phyloP scores from a whole-genome alignment of 352 stramenopile species.

The Pythium scleroteichum region DNA sequence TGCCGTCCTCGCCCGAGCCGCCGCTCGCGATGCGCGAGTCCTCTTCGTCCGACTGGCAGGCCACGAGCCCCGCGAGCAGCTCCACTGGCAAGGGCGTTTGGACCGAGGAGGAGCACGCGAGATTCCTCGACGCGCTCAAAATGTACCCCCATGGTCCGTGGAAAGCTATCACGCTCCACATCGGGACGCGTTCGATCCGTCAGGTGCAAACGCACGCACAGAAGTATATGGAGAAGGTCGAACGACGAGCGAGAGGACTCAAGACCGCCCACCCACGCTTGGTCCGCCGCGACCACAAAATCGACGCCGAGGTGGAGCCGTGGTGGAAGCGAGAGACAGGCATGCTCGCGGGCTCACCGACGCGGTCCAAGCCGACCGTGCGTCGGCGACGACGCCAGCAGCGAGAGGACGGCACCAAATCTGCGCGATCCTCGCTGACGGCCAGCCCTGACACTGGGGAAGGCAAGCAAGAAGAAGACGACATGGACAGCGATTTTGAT shows the following conservation, averaged over 20 bases:
- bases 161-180: slow-evolving; percentile 18
- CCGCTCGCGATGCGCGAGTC: neutral
- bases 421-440: neutral
- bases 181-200: slow-evolving; percentile 25
- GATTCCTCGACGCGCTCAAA: slow-evolving; percentile 30
- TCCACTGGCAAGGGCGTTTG: slow-evolving; percentile 18
- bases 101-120: slow-evolving; percentile 27
- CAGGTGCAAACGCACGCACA: slow-evolving; percentile 27
- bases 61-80: neutral
- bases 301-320: slow-evolving; percentile 21
- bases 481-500: slow-evolving; percentile 1
- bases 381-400: neutral
- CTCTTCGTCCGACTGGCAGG: neutral
- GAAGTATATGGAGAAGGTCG: slow-evolving; percentile 27
- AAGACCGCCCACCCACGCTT: slow-evolving; percentile 13
- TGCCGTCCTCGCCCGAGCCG: slow-evolving; percentile 2
- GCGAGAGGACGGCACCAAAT: neutral
- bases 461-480: neutral
- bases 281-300: slow-evolving; percentile 18
- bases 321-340: slow-evolving; percentile 18
- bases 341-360: slow-evolving; percentile 10
- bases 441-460: neutral
- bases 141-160: slow-evolving; percentile 22
- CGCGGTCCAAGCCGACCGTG: neutral
- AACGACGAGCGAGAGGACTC: slow-evolving; percentile 18